phyloP scores from a whole-genome alignment of 176 grass and related monocot species.

The Cocos nucifera region DNA sequence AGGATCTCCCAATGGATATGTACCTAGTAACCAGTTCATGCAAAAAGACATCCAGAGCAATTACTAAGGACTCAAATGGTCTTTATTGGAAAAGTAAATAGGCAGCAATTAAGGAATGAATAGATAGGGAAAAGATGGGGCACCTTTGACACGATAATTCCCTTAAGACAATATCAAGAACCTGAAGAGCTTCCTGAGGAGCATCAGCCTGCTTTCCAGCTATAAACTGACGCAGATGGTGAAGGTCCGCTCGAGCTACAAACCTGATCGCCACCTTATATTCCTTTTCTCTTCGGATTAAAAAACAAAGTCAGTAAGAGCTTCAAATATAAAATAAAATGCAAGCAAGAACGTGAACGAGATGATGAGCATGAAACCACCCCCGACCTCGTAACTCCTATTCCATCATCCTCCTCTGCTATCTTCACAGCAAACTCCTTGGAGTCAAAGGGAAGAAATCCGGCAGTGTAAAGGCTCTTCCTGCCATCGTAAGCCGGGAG shows the following conservation, averaged over 20 bases:
- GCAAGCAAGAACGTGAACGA: not conserved
- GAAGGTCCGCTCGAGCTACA: constrained; percentile 81
- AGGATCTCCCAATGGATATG: constrained; percentile 76
- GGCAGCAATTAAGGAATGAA: no score
- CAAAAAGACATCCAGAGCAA: constrained; percentile 3
- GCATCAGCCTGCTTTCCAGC: constrained; percentile 74
- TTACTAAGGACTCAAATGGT: not conserved
- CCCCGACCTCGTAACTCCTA: constrained; percentile 48
- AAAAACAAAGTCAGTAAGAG: not conserved
- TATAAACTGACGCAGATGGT: constrained; percentile 84
- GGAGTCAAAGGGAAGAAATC: constrained; percentile 23
- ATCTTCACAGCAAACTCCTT: constrained; percentile 84
- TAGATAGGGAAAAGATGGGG: not conserved
- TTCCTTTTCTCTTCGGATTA: constrained; percentile 66
- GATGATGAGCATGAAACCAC: not conserved
- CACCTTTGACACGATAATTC: constrained; percentile 91
- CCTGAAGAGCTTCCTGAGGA: constrained; percentile 84
- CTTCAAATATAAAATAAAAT: not conserved
- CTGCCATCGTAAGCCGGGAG: constrained; percentile 22
- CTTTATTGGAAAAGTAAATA: no score
- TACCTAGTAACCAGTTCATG: constrained; percentile 29
- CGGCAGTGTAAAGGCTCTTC: constrained; percentile 9
- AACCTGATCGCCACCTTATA: constrained; percentile 87
- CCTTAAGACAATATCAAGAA: constrained; percentile 85
- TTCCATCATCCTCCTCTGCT: constrained; percentile 51